Percentiles rank a stretch among this genome's conserved stretches.
Evolutionary conservation across 2,329 filamentous ascomycete species (phyloP).

Genomic region (Fusarium sp.): DNA sequence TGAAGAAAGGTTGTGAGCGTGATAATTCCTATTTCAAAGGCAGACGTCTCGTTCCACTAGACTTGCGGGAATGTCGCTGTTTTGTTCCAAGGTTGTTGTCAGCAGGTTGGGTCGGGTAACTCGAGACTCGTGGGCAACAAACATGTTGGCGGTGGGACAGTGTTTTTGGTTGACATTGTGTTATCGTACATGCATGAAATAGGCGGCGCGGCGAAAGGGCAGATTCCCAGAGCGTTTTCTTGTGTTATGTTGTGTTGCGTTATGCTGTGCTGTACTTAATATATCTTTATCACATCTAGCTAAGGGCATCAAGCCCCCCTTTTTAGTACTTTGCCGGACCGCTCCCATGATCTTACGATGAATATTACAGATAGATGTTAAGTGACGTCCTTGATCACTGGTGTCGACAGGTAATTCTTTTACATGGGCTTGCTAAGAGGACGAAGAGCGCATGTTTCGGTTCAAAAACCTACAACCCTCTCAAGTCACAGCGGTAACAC

Average conservation of each 20-base stretch:
- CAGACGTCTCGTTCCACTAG: background rate
- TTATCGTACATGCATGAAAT: slow-evolving; percentile 37
- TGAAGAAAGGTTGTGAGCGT: background rate
- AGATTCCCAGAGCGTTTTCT: slow-evolving; percentile 42
- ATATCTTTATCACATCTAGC: slow-evolving; percentile 17
- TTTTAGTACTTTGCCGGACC: background rate
- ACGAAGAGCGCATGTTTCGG: slow-evolving; percentile 4
- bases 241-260: slow-evolving; percentile 17
- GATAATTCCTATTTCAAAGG: background rate
- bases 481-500: background rate
- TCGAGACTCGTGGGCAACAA: background rate
- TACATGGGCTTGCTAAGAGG: background rate
- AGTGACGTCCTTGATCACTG: background rate
- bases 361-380: background rate
- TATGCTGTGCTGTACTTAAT: slow-evolving; percentile 28
- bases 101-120: background rate
- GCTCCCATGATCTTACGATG: background rate
- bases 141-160: slow-evolving; percentile 13
- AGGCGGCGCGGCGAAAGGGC: slow-evolving; percentile 42
- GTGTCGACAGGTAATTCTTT: background rate
- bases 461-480: background rate
- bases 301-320: slow-evolving; percentile 14
- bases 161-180: slow-evolving; percentile 27
- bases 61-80: background rate
- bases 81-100: slow-evolving; percentile 6